phyloP scores from a whole-genome alignment of 192 early-diverging fungal genomes.

The Lobosporangium transversale region DNA sequence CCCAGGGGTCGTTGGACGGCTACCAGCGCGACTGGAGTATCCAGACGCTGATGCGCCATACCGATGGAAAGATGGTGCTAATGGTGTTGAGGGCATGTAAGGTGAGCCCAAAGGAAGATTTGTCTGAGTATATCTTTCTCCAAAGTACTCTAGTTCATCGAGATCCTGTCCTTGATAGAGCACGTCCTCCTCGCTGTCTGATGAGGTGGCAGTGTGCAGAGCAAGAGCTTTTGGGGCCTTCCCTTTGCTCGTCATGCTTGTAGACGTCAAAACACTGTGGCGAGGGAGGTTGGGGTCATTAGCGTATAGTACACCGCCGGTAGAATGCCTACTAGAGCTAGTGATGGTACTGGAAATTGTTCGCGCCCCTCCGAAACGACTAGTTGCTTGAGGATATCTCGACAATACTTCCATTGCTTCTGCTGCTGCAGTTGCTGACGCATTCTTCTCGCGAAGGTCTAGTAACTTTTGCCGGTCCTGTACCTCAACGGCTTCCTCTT shows the following conservation, averaged over 20 bases:
- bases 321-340: slow-evolving; percentile 6
- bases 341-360: background rate
- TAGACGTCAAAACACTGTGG: background rate
- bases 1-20: slow-evolving; percentile 44
- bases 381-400: slow-evolving; percentile 45
- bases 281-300: slow-evolving; percentile 26
- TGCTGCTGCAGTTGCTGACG: slow-evolving; percentile 29
- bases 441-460: slow-evolving; percentile 19
- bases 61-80: slow-evolving; percentile 7
- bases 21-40: slow-evolving; percentile 39
- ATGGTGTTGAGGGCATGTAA: slow-evolving; percentile 43
- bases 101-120: slow-evolving; percentile 35
- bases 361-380: slow-evolving; percentile 10
- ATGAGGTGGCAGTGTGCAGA: background rate
- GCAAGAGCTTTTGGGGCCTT: slow-evolving; percentile 1
- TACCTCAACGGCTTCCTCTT: slow-evolving; percentile 5
- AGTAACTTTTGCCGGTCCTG: slow-evolving; percentile 13
- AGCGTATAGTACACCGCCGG: slow-evolving; percentile 16
- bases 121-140: slow-evolving; percentile 21
- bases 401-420: slow-evolving; percentile 42
- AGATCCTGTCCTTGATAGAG: slow-evolving; percentile 22
- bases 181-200: slow-evolving; percentile 4
- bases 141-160: slow-evolving; percentile 51
- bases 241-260: background rate
- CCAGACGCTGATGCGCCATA: slow-evolving; percentile 33